These are phyloP conservation scores for Vigna mungo DNA, from an alignment of 306 rosid genomes.

Conservation along the genomic window DNA sequence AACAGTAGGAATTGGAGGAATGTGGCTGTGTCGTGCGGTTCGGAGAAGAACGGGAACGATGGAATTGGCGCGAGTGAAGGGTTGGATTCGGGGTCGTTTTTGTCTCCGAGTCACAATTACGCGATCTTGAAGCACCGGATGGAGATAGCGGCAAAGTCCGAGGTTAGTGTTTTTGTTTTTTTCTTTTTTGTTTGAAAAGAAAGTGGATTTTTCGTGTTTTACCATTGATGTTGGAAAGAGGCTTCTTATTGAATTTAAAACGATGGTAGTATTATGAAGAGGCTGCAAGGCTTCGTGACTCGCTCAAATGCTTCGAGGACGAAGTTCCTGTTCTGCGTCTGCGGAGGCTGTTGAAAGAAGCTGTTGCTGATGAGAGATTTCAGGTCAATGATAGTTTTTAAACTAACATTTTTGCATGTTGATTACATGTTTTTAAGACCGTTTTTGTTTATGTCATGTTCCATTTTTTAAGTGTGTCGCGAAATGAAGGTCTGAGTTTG, in stretches of 20 bases:
- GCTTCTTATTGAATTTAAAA: conserved; percentile 29
- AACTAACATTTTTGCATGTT: no score
- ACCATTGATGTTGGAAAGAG: not conserved
- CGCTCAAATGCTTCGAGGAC: conserved; percentile 66
- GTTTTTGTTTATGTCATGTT: no score
- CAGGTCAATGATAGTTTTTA: not conserved
- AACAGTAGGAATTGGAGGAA: conserved; percentile 41
- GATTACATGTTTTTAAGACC: no score
- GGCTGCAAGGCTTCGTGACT: conserved; percentile 86
- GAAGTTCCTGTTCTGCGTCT: conserved; percentile 79
- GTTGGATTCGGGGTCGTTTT: conserved; percentile 45
- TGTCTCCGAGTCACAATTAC: conserved; percentile 64
- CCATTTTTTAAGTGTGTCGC: no score
- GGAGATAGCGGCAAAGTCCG: conserved; percentile 80
- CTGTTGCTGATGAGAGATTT: conserved; percentile 70
- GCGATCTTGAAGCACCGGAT: conserved; percentile 76
- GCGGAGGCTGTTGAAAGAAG: conserved; percentile 67
- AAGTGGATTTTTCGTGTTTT: not conserved
- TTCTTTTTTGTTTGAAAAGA: not conserved
- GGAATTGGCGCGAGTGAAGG: conserved; percentile 35
- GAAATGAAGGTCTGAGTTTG: not conserved
- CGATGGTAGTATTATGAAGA: conserved; percentile 75
- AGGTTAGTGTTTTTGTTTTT: conserved; percentile 52
- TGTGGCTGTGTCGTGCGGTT: conserved; percentile 52
- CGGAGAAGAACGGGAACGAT: conserved; percentile 52